Base-by-base conservation (phyloP, 2,329 filamentous ascomycete genomes). In the Colletotrichum aenigma region DNA sequence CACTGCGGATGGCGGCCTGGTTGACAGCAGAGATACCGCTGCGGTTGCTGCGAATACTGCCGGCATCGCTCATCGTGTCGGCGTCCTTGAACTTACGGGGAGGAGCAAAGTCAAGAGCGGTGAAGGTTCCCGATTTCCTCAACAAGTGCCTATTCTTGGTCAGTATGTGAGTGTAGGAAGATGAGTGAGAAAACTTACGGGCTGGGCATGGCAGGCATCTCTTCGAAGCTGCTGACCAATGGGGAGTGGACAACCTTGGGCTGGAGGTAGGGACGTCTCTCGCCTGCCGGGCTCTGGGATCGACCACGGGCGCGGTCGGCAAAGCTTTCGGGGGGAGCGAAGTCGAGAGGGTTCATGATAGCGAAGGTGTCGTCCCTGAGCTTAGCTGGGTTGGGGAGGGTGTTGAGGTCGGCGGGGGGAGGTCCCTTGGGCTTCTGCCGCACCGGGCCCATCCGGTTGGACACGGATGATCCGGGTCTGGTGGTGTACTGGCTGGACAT, bases 341-440 rank as follows among this genome's bases (percentile, higher is more conserved):
- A 98, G 79, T 98, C 96, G 73, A 94, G 90, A 0, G 95, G 89
- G 66, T 87, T 86, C 79, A 92, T 80, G 86, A 94, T 83, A 61
- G 94, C 92, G 78, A 98, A 93, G 4, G 91, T 90, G 82, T 98
- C 96, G 76, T 98, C 96, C 81, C 89, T 94, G 56, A 99, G 89
- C 87, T 95, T 94, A 67, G 94, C 93, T 1, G 97, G 96, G 2
- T 95, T 97, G 10, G 96, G 96, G 24, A 99, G 88, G 2, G 94
- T 93, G 64, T 88, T 90, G 26, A 99, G 90, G 15, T 93, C 89
- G 32, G 91, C 83, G 2, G 96, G 97, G 7, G 96, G 95, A 30
- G 95, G 94, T 65, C 85, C 79, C 36, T 87, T 84, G 74, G 88
- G 89, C 82, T 87, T 90, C 30, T 67, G 74, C 24, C 73, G 62